Evolutionary conservation across 2,329 filamentous ascomycete genomes (phyloP).

Genomic region (Lasiodiplodia sp.): DNA sequence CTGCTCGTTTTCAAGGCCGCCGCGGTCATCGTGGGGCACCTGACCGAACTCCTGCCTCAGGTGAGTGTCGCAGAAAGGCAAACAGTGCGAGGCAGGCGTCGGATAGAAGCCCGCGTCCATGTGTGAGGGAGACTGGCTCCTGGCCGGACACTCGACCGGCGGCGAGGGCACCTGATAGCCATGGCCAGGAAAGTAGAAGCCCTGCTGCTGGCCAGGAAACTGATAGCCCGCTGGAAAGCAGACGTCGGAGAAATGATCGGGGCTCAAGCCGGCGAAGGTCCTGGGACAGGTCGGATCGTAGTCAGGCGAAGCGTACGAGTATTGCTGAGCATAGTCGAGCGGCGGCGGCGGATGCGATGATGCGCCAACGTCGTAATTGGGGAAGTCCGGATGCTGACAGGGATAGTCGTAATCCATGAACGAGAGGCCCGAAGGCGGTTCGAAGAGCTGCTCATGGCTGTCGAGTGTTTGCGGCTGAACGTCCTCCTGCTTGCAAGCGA

Average conservation of each 20-base stretch:
- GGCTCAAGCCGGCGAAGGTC: constrained; percentile 11
- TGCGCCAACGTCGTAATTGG: constrained; percentile 32
- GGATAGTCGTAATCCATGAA: constrained; percentile 9
- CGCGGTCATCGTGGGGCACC: background rate
- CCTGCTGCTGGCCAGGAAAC: background rate
- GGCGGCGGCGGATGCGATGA: constrained; percentile 25
- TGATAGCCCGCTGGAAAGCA: constrained; percentile 20
- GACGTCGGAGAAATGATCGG: background rate
- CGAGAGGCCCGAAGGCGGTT: background rate
- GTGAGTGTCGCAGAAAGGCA: background rate
- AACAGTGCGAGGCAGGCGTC: background rate
- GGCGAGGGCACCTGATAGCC: constrained; percentile 1
- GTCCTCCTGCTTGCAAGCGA: constrained; percentile 22
- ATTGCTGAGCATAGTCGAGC: constrained; percentile 34
- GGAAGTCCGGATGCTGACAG: constrained; percentile 31
- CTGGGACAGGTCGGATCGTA: constrained; percentile 34
- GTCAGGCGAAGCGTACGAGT: constrained; percentile 23
- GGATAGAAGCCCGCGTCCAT: constrained; percentile 1
- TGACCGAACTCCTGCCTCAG: background rate
- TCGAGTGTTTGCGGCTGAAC: constrained; percentile 13
- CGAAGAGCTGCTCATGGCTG: constrained; percentile 4
- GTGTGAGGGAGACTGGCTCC: background rate
- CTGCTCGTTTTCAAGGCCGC: background rate
- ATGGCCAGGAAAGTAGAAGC: constrained; percentile 5
- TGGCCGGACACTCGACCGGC: background rate